Base-by-base conservation (phyloP, 176 grass and related monocot genomes). In the Saccharum officinarum region DNA sequence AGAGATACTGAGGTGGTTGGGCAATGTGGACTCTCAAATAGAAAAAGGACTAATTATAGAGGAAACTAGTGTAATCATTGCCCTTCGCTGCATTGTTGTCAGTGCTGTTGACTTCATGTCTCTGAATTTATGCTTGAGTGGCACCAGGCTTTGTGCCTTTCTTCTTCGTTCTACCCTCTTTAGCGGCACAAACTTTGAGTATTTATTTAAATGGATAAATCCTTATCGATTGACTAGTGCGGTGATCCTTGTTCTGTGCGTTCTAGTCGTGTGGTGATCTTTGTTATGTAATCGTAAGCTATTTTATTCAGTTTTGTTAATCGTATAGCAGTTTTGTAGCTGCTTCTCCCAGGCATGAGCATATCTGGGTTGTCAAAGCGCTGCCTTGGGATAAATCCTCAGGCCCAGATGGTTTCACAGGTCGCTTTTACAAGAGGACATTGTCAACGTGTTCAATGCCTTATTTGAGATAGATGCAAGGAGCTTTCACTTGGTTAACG, bases 1-100 rank as follows among this genome's bases (percentile, higher is more conserved):
- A 74, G 80, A 49, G 69, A 60, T 44, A n/a, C 47, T 59, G 54
- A 82, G 40, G 18, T 22, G 54, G 26, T 84, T 69, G 50, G 36
- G 12, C 41, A 60, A 63, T 47, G n/a, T 54, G 75, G 11, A 42
- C 68, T 81, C 23, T 70, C 10, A 13, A 57, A 63, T 69, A 69
- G 16, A 23, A 18, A 50, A 16, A 41, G 9, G 25, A 74, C 13
- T 46, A 9, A 10, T 39, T 1, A 69, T 18, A 65, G 25, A 50
- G 46, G 25, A 52, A 82, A 57, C 71, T 41, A 33, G 11, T 38
- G 41, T 54, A 8, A 6, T 45, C 4, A 2, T 60, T 39, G 30
- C 45, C 23, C 34, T 71, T 42, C 3, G 33, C 63, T 41, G 55
- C 42, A 44, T 37, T 77, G 31, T 86, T 65, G 22, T n/a, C 33